phyloP scores from a whole-genome alignment of 2,329 filamentous ascomycete genomes.

The Fusarium kyushuense region DNA sequence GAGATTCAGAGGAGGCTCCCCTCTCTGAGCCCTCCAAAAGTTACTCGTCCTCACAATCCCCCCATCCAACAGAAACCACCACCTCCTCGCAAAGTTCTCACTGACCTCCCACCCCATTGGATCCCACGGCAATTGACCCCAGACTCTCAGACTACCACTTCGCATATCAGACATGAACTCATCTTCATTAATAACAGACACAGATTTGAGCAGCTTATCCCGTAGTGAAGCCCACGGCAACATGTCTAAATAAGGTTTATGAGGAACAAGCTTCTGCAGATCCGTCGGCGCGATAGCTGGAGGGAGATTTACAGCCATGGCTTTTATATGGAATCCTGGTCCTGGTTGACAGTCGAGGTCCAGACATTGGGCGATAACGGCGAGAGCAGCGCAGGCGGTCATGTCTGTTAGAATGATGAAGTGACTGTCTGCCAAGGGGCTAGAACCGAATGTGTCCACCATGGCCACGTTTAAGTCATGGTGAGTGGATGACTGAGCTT shows the following conservation, averaged over 20 bases:
- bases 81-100: constrained; percentile 50
- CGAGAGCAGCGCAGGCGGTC: constrained; percentile 11
- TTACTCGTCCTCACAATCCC: constrained; percentile 18
- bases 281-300: constrained; percentile 8
- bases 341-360: neutral
- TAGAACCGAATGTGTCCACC: neutral
- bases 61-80: constrained; percentile 39
- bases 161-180: constrained; percentile 15
- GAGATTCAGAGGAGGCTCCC: neutral
- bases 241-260: constrained; percentile 27
- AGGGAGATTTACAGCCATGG: neutral
- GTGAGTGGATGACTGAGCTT: neutral
- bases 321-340: neutral
- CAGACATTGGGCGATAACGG: constrained; percentile 3
- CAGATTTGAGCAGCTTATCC: constrained; percentile 22
- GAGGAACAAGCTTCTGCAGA: constrained; percentile 18
- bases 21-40: constrained; percentile 31
- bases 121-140: constrained; percentile 38
- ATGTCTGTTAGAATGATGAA: constrained; percentile 15
- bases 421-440: neutral
- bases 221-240: constrained; percentile 25
- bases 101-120: constrained; percentile 59
- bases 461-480: neutral
- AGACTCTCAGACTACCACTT: neutral
- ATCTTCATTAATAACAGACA: constrained; percentile 13